Conservation (phyloP, 1,284 basidiomycete genomes). For the Apiotrichum montevideense region DNA sequence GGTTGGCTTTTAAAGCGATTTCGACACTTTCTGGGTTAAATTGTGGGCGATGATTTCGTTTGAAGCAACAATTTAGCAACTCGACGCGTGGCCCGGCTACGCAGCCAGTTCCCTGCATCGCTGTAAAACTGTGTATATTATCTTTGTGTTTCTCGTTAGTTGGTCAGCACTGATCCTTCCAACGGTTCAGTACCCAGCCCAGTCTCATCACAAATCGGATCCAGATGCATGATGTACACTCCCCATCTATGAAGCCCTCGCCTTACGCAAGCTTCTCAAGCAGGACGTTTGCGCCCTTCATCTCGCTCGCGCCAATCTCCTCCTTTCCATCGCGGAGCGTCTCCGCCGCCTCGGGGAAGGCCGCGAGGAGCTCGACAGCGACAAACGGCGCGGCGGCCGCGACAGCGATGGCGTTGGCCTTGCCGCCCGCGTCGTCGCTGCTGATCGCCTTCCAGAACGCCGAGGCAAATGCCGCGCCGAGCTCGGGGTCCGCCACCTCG, state of each 20-base stretch:
- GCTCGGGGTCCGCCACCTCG: conserved; percentile 51
- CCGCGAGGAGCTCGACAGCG: conserved; percentile 66
- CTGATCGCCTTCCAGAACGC: conserved; percentile 55
- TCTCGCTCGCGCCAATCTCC: conserved; percentile 28
- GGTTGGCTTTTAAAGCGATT: no score
- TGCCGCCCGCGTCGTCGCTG: conserved; percentile 41
- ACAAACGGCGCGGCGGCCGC: conserved; percentile 70
- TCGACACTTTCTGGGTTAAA: no score
- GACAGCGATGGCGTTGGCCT: conserved; percentile 52
- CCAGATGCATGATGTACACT: conserved; percentile 4
- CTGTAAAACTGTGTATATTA: no score
- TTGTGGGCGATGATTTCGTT: no score
- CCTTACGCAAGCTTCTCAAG: conserved; percentile 17
- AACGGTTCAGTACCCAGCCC: not conserved
- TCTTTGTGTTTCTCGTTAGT: no score
- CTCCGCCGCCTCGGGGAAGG: conserved; percentile 50
- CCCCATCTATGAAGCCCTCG: not conserved
- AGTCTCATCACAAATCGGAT: not conserved
- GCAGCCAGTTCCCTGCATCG: no score
- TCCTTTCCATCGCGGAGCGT: conserved; percentile 13
- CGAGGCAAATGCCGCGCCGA: conserved; percentile 58
- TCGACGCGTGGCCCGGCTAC: no score
- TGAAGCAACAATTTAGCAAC: no score
- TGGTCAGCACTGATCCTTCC: no score
- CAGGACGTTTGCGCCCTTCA: conserved; percentile 43